Conservation (phyloP, 2,329 filamentous ascomycete genomes). For the Aspergillus alliaceus region DNA sequence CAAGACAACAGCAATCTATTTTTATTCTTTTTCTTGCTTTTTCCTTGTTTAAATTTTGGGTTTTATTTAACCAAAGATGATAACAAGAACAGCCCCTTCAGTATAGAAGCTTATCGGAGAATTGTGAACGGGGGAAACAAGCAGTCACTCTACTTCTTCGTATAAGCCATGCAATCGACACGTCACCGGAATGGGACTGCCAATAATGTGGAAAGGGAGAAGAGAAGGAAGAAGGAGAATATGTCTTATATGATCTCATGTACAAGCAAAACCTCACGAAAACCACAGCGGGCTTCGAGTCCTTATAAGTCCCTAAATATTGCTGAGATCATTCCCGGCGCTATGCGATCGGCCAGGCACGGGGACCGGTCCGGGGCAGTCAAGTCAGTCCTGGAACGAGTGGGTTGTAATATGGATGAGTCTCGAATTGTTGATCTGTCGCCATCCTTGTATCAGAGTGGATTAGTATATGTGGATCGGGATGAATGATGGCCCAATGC, state of each 20-base stretch:
- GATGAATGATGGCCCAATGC: background rate
- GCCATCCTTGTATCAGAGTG: slow-evolving; percentile 2
- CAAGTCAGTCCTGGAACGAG: background rate
- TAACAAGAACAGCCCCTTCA: background rate
- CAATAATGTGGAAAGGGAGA: background rate
- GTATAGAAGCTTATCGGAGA: background rate
- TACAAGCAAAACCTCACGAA: background rate
- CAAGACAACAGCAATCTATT: too few relatives aligned
- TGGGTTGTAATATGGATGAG: slow-evolving; percentile 8
- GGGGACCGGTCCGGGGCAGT: slow-evolving; percentile 22
- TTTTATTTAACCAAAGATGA: background rate
- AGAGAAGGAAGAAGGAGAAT: background rate
- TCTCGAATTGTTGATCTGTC: slow-evolving; percentile 11
- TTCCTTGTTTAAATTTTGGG: background rate
- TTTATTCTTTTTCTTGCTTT: background rate
- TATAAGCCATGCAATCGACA: slow-evolving; percentile 13
- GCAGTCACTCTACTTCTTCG: background rate
- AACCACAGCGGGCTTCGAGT: background rate
- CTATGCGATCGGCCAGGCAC: slow-evolving; percentile 29
- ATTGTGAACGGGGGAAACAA: background rate
- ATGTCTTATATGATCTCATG: background rate
- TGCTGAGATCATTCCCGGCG: slow-evolving; percentile 13
- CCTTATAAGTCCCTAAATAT: slow-evolving; percentile 1
- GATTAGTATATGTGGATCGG: background rate
- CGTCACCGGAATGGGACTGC: slow-evolving; percentile 2